A percentile compares a stretch with the other conserved stretches of the same genome.
Conservation (phyloP, 2,329 filamentous ascomycete species). For the Alternaria triticina region DNA sequence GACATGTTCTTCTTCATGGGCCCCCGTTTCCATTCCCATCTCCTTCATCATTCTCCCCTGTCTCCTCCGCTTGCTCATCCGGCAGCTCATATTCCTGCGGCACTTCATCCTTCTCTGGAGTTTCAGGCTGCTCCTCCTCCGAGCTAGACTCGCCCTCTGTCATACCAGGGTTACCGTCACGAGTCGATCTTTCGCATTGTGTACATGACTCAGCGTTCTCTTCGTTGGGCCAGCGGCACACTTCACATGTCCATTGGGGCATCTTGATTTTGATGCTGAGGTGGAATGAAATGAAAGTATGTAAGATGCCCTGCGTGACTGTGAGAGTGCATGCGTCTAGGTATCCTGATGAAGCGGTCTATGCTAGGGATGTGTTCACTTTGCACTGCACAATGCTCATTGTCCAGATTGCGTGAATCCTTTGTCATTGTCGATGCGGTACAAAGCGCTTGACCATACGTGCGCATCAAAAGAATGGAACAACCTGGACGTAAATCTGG, state of each 20-base stretch:
- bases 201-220: neutral
- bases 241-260: neutral
- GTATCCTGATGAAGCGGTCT: neutral
- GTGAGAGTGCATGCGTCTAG: neutral
- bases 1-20: neutral
- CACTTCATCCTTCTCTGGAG: neutral
- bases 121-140: neutral
- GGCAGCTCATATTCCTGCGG: neutral
- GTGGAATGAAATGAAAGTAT: neutral
- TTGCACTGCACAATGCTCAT: neutral
- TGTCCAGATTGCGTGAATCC: neutral
- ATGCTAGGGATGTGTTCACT: fast-evolving
- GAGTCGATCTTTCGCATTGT: neutral
- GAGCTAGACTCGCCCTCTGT: neutral
- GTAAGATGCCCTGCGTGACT: neutral
- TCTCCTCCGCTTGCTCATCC: neutral
- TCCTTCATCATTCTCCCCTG: neutral
- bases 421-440: neutral
- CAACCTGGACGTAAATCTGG: neutral
- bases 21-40: neutral
- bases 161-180: neutral
- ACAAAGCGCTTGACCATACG: neutral
- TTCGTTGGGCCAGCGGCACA: neutral
- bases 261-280: neutral
- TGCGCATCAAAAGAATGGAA: neutral